phyloP scores from a whole-genome alignment of 139 green algal species.

The Chlamydomonas applanata region DNA sequence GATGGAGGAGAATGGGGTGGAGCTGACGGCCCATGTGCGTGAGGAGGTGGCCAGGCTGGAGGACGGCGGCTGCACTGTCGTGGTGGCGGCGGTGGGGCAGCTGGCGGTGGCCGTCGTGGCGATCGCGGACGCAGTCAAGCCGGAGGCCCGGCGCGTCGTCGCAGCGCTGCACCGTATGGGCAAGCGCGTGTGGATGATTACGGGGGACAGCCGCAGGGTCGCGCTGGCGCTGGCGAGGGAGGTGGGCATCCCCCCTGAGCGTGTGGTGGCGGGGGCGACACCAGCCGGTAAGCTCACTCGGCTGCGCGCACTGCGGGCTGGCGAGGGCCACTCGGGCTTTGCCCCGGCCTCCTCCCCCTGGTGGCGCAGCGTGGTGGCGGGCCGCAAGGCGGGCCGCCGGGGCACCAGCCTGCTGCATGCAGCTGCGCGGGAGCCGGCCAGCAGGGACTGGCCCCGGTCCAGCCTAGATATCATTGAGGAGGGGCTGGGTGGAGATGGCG shows the following conservation, averaged over 20 bases:
- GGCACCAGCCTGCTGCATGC: too few species aligned
- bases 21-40: constrained; percentile 19
- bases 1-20: constrained; percentile 57
- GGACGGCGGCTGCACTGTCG: constrained; percentile 44
- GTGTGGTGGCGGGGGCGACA: constrained; percentile 62
- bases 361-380: background rate
- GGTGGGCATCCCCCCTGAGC: constrained; percentile 56
- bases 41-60: constrained; percentile 49
- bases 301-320: constrained; percentile 14
- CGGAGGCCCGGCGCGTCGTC: constrained; percentile 60
- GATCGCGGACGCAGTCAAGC: constrained; percentile 84
- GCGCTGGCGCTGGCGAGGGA: constrained; percentile 39
- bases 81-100: constrained; percentile 57
- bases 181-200: constrained; percentile 61
- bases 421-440: background rate
- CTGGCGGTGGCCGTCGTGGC: constrained; percentile 55
- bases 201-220: constrained; percentile 36
- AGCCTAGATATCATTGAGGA: too few species aligned
- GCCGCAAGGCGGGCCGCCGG: background rate
- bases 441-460: too few species aligned
- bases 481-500: too few species aligned
- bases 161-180: constrained; percentile 35
- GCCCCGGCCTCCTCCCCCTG: background rate
- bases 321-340: background rate
- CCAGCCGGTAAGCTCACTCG: constrained; percentile 60